Evolutionary conservation across 176 grass and related monocot species (phyloP).

Genomic region (Panicum miliaceum): DNA sequence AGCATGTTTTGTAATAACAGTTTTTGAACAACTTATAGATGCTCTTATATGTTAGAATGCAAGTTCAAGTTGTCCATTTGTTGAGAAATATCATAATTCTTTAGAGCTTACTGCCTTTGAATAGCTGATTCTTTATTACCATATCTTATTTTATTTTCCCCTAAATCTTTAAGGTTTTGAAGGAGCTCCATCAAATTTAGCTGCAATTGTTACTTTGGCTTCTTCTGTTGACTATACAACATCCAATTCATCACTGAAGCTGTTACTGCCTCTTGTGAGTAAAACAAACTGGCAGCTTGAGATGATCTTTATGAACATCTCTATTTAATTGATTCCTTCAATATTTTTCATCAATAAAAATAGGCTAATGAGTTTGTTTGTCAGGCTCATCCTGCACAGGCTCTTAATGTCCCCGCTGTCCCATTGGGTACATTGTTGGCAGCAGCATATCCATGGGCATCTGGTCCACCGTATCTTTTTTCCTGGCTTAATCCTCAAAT

Average conservation of each 20-base stretch:
- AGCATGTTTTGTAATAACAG: neutral
- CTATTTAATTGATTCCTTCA: slow-evolving; percentile 5
- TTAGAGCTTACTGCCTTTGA: slow-evolving; percentile 6
- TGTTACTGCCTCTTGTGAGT: slow-evolving; percentile 82
- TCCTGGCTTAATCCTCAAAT: slow-evolving; percentile 89
- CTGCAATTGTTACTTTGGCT: slow-evolving; percentile 75
- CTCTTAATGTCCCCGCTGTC: slow-evolving; percentile 76
- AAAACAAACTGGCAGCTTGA: slow-evolving; percentile 7
- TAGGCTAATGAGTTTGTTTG: slow-evolving; percentile 22
- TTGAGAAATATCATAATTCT: slow-evolving; percentile 9
- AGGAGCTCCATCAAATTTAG: slow-evolving; percentile 54
- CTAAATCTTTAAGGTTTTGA: slow-evolving; percentile 49
- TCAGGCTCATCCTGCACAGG: slow-evolving; percentile 73
- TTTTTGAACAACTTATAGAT: neutral
- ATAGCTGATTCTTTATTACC: neutral
- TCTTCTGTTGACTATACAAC: slow-evolving; percentile 86
- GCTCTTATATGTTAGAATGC: neutral
- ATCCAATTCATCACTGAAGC: slow-evolving; percentile 80
- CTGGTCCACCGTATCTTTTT: slow-evolving; percentile 66
- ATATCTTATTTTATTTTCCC: slow-evolving; percentile 15
- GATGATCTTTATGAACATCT: neutral
- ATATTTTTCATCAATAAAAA: neutral
- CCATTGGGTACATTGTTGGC: slow-evolving; percentile 73
- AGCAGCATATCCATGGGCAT: slow-evolving; percentile 74
- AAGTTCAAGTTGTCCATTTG: neutral